Evolutionary conservation across 495 filamentous ascomycete genomes (phyloP).

Genomic region (Apodospora peruviana): DNA sequence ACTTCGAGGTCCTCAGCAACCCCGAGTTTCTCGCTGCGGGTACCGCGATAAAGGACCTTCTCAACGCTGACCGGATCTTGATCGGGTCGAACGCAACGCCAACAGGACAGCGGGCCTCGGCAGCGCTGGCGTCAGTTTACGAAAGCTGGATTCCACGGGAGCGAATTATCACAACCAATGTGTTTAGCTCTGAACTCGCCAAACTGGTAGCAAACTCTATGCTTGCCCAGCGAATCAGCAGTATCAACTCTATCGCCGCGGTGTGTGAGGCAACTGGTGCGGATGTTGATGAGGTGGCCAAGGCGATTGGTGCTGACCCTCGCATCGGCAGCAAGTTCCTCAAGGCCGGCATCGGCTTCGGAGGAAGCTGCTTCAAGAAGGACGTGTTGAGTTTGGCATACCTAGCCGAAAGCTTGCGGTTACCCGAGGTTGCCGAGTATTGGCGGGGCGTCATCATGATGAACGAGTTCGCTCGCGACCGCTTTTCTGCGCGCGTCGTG

Average conservation of each 20-base stretch:
- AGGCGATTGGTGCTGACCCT: constrained; percentile 60
- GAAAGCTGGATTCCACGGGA: constrained; percentile 59
- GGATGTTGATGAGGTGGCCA: constrained; percentile 63
- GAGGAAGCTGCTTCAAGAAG: constrained; percentile 77
- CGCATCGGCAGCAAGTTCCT: constrained; percentile 69
- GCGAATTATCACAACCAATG: constrained; percentile 63
- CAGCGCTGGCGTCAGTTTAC: constrained; percentile 58
- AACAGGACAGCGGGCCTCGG: constrained; percentile 55
- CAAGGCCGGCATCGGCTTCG: constrained; percentile 71
- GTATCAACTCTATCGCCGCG: constrained; percentile 71
- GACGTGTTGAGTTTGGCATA: constrained; percentile 71
- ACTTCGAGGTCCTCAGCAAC: constrained; percentile 76
- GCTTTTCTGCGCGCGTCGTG: constrained; percentile 60
- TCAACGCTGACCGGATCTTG: constrained; percentile 67
- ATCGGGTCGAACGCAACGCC: constrained; percentile 60
- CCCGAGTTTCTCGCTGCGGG: constrained; percentile 79
- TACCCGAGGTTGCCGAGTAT: constrained; percentile 71
- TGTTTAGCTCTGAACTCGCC: constrained; percentile 72
- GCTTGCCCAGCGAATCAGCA: constrained; percentile 75
- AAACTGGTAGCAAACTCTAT: constrained; percentile 78
- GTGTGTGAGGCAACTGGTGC: constrained; percentile 75
- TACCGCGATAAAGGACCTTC: constrained; percentile 65
- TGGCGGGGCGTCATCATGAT: constrained; percentile 68
- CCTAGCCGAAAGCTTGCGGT: constrained; percentile 60
- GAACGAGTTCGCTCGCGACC: constrained; percentile 67